Percentiles rank a stretch among this genome's conserved stretches.
Evolutionary conservation across 371 early-diverging fungal species (phyloP).

Genomic region (Dinochytrium kinnereticum): DNA sequence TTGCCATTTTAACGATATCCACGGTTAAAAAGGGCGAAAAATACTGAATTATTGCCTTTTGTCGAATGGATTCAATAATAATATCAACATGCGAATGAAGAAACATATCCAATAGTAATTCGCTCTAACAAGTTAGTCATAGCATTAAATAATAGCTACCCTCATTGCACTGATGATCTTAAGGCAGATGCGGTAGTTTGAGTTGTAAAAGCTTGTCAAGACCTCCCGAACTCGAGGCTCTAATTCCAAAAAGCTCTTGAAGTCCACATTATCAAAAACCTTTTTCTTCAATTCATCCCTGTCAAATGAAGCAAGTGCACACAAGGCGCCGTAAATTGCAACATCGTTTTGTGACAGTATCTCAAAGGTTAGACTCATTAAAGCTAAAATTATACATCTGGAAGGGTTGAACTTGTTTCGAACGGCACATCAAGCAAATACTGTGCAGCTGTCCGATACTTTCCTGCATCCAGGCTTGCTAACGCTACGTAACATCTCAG

Average conservation of each 20-base stretch:
- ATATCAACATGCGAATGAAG: constrained; percentile 70
- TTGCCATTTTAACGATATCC: constrained; percentile 80
- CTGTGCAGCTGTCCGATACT: constrained; percentile 67
- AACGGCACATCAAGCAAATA: constrained; percentile 70
- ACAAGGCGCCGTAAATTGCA: constrained; percentile 80
- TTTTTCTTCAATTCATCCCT: constrained; percentile 69
- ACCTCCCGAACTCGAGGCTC: constrained; percentile 74
- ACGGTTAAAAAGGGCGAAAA: constrained; percentile 79
- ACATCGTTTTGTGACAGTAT: constrained; percentile 81
- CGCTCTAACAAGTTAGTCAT: constrained; percentile 50
- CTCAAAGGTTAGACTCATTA: constrained; percentile 31
- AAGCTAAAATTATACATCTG: constrained; percentile 40
- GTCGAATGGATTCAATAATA: constrained; percentile 71
- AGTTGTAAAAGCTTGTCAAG: constrained; percentile 73
- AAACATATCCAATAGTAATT: constrained; percentile 74
- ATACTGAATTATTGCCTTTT: constrained; percentile 81
- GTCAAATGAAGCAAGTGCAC: constrained; percentile 79
- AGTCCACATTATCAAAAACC: constrained; percentile 73
- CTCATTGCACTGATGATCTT: constrained; percentile 68
- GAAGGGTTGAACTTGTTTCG: constrained; percentile 53
- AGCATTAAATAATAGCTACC: constrained; percentile 47
- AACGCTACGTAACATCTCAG: constrained; percentile 72
- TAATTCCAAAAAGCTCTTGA: constrained; percentile 78
- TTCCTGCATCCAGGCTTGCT: constrained; percentile 62
- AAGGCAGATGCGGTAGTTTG: constrained; percentile 75